Evolutionary conservation across 345 rosid species (phyloP).

Genomic region (Pugionium cornutum): DNA sequence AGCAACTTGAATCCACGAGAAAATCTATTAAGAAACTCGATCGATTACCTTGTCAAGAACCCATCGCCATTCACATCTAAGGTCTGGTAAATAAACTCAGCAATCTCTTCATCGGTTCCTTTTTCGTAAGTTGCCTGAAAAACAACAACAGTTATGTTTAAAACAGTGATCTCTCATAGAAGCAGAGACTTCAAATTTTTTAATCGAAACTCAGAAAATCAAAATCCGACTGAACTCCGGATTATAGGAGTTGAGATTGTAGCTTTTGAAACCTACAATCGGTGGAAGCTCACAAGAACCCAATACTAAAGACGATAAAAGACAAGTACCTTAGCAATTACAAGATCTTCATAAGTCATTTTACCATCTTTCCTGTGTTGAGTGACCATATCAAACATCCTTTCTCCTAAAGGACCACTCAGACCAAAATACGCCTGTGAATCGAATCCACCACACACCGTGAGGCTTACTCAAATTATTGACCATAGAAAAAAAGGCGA

Average conservation of each 20-base stretch:
- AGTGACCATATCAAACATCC: conserved; percentile 66
- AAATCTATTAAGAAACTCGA: not conserved
- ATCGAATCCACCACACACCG: not conserved
- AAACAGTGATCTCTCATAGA: not conserved
- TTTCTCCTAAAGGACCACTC: conserved; percentile 60
- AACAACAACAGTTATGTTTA: not conserved
- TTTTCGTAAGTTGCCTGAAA: conserved; percentile 76
- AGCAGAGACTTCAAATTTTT: not conserved
- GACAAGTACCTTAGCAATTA: conserved; percentile 71
- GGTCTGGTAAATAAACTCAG: conserved; percentile 73
- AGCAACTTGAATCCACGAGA: conserved; percentile 11
- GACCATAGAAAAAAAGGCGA: too few relatives aligned
- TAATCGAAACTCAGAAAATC: conserved; percentile 5
- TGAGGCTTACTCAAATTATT: too few relatives aligned
- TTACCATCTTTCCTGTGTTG: conserved; percentile 62
- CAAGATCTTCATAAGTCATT: conserved; percentile 70
- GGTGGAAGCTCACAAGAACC: not conserved
- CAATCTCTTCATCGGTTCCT: conserved; percentile 79
- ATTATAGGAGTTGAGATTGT: not conserved
- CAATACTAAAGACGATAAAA: too few relatives aligned
- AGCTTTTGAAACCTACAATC: not conserved
- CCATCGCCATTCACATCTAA: conserved; percentile 70
- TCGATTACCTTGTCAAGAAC: conserved; percentile 54
- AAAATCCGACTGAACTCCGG: not conserved
- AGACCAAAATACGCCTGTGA: conserved; percentile 61